These are phyloP conservation scores for Solanum sitiens DNA, from an alignment of 257 asterid species.

Conservation along the genomic window DNA sequence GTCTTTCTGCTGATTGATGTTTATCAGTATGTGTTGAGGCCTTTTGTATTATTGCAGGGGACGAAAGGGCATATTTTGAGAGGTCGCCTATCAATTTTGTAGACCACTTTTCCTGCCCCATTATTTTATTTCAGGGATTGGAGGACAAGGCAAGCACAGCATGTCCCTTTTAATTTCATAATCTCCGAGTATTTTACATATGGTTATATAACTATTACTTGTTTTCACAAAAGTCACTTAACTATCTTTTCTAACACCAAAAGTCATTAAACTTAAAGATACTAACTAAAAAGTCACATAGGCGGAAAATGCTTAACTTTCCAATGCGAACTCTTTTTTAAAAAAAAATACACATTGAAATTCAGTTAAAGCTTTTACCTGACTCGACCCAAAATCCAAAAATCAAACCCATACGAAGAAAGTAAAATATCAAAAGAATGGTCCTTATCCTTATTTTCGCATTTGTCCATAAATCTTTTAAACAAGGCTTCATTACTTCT, in stretches of 20 bases:
- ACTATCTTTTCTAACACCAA: background rate
- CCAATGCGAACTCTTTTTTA: background rate
- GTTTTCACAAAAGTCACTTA: background rate
- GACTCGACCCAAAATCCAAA: background rate
- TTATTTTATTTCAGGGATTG: constrained; percentile 83
- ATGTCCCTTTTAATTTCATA: background rate
- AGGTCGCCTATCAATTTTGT: constrained; percentile 67
- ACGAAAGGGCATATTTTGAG: constrained; percentile 26
- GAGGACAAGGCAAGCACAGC: constrained; percentile 66
- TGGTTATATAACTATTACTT: background rate
- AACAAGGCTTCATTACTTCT: background rate
- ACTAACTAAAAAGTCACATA: background rate
- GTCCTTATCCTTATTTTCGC: background rate
- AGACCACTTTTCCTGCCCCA: constrained; percentile 42
- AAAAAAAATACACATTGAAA: background rate
- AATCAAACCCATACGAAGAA: background rate
- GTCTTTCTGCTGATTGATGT: background rate
- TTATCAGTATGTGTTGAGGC: background rate
- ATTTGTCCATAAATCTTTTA: background rate
- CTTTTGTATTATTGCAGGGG: constrained; percentile 36
- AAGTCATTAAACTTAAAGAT: background rate
- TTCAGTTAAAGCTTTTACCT: background rate
- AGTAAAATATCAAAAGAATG: background rate
- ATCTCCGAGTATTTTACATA: background rate
- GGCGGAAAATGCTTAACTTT: background rate